These are phyloP conservation scores for Pythium chondricola DNA, from an alignment of 352 stramenopile species.

Conservation along the genomic window DNA sequence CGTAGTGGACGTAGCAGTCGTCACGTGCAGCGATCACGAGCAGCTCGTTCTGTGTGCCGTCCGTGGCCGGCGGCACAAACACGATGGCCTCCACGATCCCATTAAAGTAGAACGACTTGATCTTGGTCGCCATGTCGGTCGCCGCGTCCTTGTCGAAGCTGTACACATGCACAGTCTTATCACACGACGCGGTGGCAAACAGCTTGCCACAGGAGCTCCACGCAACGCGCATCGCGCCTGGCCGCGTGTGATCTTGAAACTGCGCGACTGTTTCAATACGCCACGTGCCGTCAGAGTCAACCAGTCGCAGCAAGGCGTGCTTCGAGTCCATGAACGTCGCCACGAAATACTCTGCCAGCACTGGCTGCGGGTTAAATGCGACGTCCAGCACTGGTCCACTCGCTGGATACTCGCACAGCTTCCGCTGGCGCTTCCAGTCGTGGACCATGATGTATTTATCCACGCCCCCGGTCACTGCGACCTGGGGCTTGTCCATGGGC, in stretches of 20 bases:
- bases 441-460: slow-evolving; percentile 71
- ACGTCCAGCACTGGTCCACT: slow-evolving; percentile 53
- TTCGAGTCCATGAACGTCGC: slow-evolving; percentile 69
- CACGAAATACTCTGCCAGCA: slow-evolving; percentile 46
- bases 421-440: slow-evolving; percentile 46
- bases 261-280: slow-evolving; percentile 29
- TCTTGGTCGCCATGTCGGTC: slow-evolving; percentile 33
- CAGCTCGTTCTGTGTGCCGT: slow-evolving; percentile 24
- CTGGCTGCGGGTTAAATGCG: slow-evolving; percentile 43
- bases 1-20: slow-evolving; percentile 83
- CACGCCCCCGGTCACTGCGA: slow-evolving; percentile 61
- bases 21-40: slow-evolving; percentile 65
- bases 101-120: slow-evolving; percentile 86
- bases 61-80: slow-evolving; percentile 32
- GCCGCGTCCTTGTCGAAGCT: slow-evolving; percentile 23
- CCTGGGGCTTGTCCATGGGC: slow-evolving; percentile 24
- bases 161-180: slow-evolving; percentile 75
- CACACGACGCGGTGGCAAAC: slow-evolving; percentile 69
- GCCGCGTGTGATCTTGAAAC: slow-evolving; percentile 71
- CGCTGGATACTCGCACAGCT: slow-evolving; percentile 29
- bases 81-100: slow-evolving; percentile 59
- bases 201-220: slow-evolving; percentile 49
- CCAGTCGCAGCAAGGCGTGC: slow-evolving; percentile 49
- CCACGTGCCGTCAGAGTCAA: slow-evolving; percentile 27
- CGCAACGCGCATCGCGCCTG: slow-evolving; percentile 54